These are phyloP conservation scores for Tetrastigma voinierianum DNA, from an alignment of 164 flowering plant genomes.

Conservation along the genomic window DNA sequence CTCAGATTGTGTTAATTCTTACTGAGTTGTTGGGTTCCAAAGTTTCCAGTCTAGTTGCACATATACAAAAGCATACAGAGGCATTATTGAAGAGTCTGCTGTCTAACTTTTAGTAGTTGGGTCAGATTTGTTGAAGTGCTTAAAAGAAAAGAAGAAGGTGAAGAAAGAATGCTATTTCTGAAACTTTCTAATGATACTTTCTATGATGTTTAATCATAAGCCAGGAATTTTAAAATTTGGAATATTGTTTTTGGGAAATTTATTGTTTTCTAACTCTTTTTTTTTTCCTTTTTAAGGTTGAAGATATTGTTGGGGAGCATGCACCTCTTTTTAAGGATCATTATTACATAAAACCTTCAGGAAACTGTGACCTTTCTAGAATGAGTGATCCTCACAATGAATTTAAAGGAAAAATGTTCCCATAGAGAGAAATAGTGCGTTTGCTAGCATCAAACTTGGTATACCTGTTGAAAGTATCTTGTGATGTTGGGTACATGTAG, in stretches of 20 bases:
- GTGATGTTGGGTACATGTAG: conserved; percentile 60
- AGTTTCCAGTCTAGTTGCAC: no score
- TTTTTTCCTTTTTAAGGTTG: conserved; percentile 49
- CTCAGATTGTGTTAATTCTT: no score
- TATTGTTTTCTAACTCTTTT: neutral
- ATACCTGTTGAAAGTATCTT: conserved; percentile 55
- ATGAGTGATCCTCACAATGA: conserved; percentile 93
- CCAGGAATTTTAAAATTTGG: no score
- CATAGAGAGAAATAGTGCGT: conserved; percentile 59
- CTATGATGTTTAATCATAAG: no score
- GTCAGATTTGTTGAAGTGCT: no score
- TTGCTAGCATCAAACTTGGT: conserved; percentile 53
- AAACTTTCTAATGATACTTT: no score
- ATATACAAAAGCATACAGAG: no score
- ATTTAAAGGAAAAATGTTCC: conserved; percentile 80
- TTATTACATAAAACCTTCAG: conserved; percentile 72
- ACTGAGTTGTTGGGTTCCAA: no score
- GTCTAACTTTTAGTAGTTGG: no score
- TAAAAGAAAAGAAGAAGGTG: no score
- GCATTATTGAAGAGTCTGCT: no score
- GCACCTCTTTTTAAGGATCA: conserved; percentile 74
- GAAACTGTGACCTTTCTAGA: conserved; percentile 88
- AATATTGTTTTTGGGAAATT: neutral
- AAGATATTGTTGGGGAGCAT: conserved; percentile 69
- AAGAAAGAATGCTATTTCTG: no score